Conservation (phyloP, 805 yeast species). For the Candida yuanshanica region DNA sequence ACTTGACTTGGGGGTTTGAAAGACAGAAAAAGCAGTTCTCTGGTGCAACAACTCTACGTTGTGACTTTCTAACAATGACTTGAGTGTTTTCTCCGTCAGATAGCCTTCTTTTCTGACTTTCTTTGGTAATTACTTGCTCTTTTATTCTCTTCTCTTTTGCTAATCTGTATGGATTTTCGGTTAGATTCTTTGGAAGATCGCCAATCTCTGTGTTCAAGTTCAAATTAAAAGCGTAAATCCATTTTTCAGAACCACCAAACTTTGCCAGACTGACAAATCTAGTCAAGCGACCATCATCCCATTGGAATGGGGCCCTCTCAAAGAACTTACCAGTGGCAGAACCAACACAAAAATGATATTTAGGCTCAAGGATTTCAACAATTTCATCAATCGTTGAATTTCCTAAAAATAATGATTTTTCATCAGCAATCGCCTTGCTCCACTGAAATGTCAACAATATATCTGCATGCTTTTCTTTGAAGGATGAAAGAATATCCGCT, state of each 20-base stretch:
- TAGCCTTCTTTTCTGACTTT: slow-evolving; percentile 6
- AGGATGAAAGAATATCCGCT: slow-evolving; percentile 19
- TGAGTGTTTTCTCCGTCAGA: slow-evolving; percentile 8
- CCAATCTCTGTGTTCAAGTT: slow-evolving; percentile 22
- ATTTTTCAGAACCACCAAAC: slow-evolving; percentile 50
- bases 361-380: slow-evolving; percentile 43
- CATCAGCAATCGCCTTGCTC: slow-evolving; percentile 48
- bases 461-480: slow-evolving; percentile 36
- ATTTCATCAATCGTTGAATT: slow-evolving; percentile 40
- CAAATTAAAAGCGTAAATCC: slow-evolving; percentile 72
- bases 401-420: slow-evolving; percentile 41
- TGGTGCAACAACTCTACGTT: slow-evolving; percentile 45
- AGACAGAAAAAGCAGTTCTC: slow-evolving; percentile 76
- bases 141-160: slow-evolving; percentile 2
- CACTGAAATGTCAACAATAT: slow-evolving; percentile 54
- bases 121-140: slow-evolving; percentile 4
- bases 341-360: slow-evolving; percentile 63
- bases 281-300: slow-evolving; percentile 45
- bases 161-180: slow-evolving; percentile 28
- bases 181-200: slow-evolving; percentile 21
- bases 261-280: slow-evolving; percentile 63
- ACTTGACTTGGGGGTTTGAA: slow-evolving; percentile 68
- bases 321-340: slow-evolving; percentile 39
- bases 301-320: slow-evolving; percentile 54
- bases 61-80: slow-evolving; percentile 9